A percentile compares a stretch with the other conserved stretches of the same genome.
Evolutionary conservation across 2,329 filamentous ascomycete genomes (phyloP).

Genomic region (Alternaria alternata): DNA sequence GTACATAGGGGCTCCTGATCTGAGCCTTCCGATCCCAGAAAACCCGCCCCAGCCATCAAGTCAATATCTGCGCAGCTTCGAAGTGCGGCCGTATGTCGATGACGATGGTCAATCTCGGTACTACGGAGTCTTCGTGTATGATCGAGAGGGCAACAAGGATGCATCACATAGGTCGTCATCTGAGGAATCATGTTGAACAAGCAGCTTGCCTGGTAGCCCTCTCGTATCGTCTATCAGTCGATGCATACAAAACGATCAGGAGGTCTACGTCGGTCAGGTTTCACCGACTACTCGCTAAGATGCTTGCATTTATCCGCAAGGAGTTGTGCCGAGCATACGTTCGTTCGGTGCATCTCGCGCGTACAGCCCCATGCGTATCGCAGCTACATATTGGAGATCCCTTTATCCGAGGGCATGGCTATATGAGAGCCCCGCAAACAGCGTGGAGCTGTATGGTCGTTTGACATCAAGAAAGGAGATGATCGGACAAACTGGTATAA

Average conservation of each 20-base stretch:
- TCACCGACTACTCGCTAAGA: background rate
- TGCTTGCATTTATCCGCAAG: background rate
- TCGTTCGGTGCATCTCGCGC: background rate
- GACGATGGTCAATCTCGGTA: too few species aligned
- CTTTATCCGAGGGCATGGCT: background rate
- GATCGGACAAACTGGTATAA: background rate
- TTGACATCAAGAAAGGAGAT: background rate
- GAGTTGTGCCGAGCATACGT: background rate
- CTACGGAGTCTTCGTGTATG: too few species aligned
- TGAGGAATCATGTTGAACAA: too few species aligned
- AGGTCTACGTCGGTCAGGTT: accelerated
- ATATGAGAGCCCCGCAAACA: background rate
- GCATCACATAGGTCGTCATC: too few species aligned
- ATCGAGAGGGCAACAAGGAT: too few species aligned
- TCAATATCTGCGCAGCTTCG: too few species aligned
- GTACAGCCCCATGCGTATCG: background rate
- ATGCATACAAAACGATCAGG: accelerated
- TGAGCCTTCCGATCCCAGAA: too few species aligned
- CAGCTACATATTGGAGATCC: background rate
- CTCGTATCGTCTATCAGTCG: too few species aligned
- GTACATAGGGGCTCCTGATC: too few species aligned
- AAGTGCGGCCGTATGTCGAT: too few species aligned
- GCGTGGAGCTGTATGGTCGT: background rate
- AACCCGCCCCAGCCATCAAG: too few species aligned
- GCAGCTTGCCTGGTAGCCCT: too few species aligned